Conservation (phyloP, 768 basidiomycete genomes). For the Lenzites betulinus region DNA sequence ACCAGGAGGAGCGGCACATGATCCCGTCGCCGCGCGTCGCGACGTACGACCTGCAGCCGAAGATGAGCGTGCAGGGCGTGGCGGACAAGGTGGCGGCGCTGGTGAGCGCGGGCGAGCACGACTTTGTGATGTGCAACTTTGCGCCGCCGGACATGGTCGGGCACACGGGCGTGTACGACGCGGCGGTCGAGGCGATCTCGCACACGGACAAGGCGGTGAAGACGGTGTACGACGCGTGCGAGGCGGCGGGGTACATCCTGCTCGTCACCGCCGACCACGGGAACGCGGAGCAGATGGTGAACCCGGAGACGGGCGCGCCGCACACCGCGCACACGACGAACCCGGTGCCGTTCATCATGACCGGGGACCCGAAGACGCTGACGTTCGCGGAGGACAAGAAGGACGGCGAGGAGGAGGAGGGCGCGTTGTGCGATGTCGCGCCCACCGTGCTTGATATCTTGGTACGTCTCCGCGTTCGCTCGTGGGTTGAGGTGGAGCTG, state of each 20-base stretch:
- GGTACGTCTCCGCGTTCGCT: too few species aligned
- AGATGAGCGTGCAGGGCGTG: conserved; percentile 87
- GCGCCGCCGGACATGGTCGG: conserved; percentile 98
- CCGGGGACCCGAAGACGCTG: conserved; percentile 59
- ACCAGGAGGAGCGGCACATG: conserved; percentile 80
- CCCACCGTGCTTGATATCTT: conserved; percentile 84
- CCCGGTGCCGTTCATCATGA: conserved; percentile 88
- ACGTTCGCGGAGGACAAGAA: conserved; percentile 53
- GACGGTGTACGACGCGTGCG: conserved; percentile 82
- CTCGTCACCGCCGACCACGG: conserved; percentile 93
- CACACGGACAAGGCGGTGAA: conserved; percentile 91
- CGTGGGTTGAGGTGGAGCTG: too few species aligned
- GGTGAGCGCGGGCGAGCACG: conserved; percentile 64
- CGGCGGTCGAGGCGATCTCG: conserved; percentile 84
- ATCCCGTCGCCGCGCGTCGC: conserved; percentile 92
- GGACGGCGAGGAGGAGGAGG: conserved; percentile 53
- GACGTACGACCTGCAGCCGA: conserved; percentile 89
- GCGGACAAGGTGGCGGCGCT: conserved; percentile 93
- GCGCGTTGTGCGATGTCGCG: conserved; percentile 87
- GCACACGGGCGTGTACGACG: conserved; percentile 90
- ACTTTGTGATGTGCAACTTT: conserved; percentile 98
- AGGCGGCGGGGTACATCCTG: conserved; percentile 84
- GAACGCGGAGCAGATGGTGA: conserved; percentile 94
- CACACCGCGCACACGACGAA: conserved; percentile 94
- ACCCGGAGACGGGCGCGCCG: conserved; percentile 78